A percentile compares a stretch with the other conserved stretches of the same genome.
Evolutionary conservation across 1,284 basidiomycete genomes (phyloP).

Genomic region (Rhodotorula sp.): DNA sequence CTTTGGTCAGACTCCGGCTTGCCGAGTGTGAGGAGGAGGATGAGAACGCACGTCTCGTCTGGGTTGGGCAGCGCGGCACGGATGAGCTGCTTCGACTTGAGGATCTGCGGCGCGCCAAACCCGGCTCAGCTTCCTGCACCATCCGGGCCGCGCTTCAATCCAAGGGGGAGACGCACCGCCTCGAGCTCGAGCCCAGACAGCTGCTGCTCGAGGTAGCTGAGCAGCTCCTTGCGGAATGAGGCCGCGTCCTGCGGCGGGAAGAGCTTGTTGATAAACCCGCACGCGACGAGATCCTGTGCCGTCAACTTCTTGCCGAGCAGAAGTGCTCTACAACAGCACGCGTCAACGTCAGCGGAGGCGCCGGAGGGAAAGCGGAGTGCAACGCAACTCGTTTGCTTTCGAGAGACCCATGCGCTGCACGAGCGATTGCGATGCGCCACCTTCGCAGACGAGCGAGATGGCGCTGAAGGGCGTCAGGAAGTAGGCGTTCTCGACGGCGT

Average conservation of each 20-base stretch:
- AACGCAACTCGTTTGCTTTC: conserved; percentile 35
- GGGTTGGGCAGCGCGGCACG: conserved; percentile 26
- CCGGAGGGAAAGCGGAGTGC: no score
- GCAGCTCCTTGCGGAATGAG: conserved; percentile 2
- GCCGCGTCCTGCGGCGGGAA: conserved; percentile 22
- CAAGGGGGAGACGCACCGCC: conserved; percentile 14
- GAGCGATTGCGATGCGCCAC: conserved; percentile 31
- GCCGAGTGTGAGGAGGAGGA: not conserved
- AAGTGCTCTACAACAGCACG: conserved; percentile 2
- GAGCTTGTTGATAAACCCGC: conserved; percentile 37
- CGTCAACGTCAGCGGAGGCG: not conserved
- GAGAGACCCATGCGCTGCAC: conserved; percentile 37
- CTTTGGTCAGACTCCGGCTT: not conserved
- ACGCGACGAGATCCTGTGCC: conserved; percentile 23
- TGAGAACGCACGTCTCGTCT: conserved; percentile 18
- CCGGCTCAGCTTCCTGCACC: not conserved
- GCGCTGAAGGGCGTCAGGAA: conserved; percentile 39
- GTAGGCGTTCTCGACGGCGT: conserved; percentile 39
- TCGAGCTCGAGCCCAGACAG: conserved; percentile 30
- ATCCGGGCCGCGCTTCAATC: not conserved
- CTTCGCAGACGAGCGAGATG: conserved; percentile 39
- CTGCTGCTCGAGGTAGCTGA: conserved; percentile 27
- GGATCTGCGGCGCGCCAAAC: not conserved
- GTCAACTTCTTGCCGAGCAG: conserved; percentile 37
- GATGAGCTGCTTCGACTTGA: conserved; percentile 33